Evolutionary conservation across 148 eudicot species (phyloP), one percentile per base, ranked within the genome.

Genomic region (Diospyros kaki): DNA sequence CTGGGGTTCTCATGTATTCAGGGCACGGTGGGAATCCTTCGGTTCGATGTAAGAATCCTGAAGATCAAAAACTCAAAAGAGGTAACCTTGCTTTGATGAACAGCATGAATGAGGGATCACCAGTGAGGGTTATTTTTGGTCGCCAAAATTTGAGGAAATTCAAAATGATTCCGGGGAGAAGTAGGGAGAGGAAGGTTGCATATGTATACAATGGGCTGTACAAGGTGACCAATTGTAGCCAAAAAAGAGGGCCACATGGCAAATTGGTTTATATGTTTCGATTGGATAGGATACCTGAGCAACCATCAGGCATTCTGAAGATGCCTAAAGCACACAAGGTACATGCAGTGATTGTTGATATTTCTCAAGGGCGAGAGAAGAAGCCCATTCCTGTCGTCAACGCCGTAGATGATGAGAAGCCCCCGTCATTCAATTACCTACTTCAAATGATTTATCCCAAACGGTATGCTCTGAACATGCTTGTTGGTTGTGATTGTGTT

Each of bases 171-270:
- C 4, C 3, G 40, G 55, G 66, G 14, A 73, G 18, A 11, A 38
- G 28, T 28, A 12, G n/a, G 0, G 73, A 15, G 3, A 58, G 39
- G 8, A 61, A 46, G 46, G 39, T 76, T 13, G 44, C 50, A 8
- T 87, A 84, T 58, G 42, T 86, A 0, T 92, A 92, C 58, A 84
- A 90, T 69, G 97, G 97, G 0, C 72, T 92, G 58, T 92, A 87
- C 69, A 58, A 13, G 12, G 91, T 90, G 45, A 64, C 6, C 0
- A 46, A 61, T 2, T 84, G 51, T 76, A 64, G 56, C 77, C 72
- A 71, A 73, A 82, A 75, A 76, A 80, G 64, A 67, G 76, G 68
- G 28, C 3, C 39, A 7, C 40, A 46, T n/a, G 84, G 84, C 9
- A 86, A 84, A n/a, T 9, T 81, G 83, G 80, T 84, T 3, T 88